Evolutionary conservation across 1,139 yeast species (phyloP), one percentile per base, ranked within the genome.

Genomic region (Pichia norvegensis): DNA sequence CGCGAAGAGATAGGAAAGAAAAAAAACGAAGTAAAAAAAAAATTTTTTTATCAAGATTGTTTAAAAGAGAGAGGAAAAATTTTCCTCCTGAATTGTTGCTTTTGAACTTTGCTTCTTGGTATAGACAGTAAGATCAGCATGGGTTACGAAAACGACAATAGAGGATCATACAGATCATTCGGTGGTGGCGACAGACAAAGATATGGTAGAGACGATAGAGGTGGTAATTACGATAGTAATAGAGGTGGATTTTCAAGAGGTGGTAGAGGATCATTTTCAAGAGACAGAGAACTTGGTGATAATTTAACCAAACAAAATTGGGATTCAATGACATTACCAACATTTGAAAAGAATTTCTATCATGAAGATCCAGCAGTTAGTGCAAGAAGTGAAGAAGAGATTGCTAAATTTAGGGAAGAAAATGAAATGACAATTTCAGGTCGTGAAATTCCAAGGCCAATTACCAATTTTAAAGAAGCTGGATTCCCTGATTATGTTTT

Each of bases 401-500:
- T 92, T 54, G 68, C 63, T 38, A 74, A 70, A 41, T 92, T 90
- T 74, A 83, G 98, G 73, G 75, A 76, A 53, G 81, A 81, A 60
- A 76, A 82, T 65, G 90, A 85, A 61, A 92, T 92, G 97, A 82
- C 84, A 52, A 76, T 85, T 55, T 65, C 70, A 51, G 99, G 99
- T 60, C 66, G 72, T 43, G 84, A 87, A 57, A 85, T 92, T 59
- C 98, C 98, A 57, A 85, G 87, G 72, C 99, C 99, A 56, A 86
- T 92, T 60, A 82, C 92, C 56, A 64, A 78, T 43, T 92, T 92
- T 62, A 96, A 92, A 56, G 97, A 92, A 72, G 95, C 95, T 62
- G 96, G 96, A 41, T 90, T 90, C 78, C 97, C 97, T 54, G 85
- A 80, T 58, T 90, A 92, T 63, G 97, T 92, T 39, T 75, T 92